Evolutionary conservation across 2,329 filamentous ascomycete genomes (phyloP).

Genomic region (Ustulina deusta): DNA sequence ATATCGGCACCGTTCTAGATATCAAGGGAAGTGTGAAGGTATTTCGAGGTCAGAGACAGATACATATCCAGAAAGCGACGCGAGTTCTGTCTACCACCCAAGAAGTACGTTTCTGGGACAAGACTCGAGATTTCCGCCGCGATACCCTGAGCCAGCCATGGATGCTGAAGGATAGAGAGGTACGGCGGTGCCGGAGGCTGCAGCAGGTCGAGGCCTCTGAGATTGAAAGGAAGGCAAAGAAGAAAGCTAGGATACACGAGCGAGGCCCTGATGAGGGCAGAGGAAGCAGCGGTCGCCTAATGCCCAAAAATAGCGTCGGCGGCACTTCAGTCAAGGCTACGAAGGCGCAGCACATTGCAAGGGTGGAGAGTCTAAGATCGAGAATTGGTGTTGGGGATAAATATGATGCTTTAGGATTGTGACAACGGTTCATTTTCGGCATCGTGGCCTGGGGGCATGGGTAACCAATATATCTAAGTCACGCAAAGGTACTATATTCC

Average conservation of each 20-base stretch:
- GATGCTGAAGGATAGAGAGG: slow-evolving; percentile 62
- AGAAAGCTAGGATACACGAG: slow-evolving; percentile 37
- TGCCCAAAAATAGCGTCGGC: slow-evolving; percentile 4
- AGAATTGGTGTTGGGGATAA: slow-evolving; percentile 42
- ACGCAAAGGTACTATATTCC: neutral
- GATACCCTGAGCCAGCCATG: slow-evolving; percentile 66
- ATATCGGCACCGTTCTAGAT: slow-evolving; percentile 68
- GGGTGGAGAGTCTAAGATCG: slow-evolving; percentile 32
- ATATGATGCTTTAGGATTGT: slow-evolving; percentile 53
- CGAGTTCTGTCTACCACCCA: slow-evolving; percentile 64
- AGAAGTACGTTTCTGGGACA: slow-evolving; percentile 71
- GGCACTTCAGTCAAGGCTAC: slow-evolving; percentile 25
- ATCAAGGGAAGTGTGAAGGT: slow-evolving; percentile 65
- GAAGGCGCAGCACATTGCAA: slow-evolving; percentile 41
- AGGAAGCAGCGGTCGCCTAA: slow-evolving; percentile 8
- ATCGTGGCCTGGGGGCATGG: neutral
- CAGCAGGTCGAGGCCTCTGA: slow-evolving; percentile 53
- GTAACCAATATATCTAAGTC: neutral
- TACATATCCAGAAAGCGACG: slow-evolving; percentile 65
- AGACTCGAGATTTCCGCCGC: slow-evolving; percentile 61
- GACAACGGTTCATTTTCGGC: slow-evolving; percentile 24
- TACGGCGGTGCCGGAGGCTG: slow-evolving; percentile 63
- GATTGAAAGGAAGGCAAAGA: slow-evolving; percentile 39
- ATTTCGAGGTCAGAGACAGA: slow-evolving; percentile 63
- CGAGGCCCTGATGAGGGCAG: neutral